Evolutionary conservation across 371 early-diverging fungal species (phyloP), one percentile per base, ranked within the genome.

Genomic region (Encephalitozoon hellem): DNA sequence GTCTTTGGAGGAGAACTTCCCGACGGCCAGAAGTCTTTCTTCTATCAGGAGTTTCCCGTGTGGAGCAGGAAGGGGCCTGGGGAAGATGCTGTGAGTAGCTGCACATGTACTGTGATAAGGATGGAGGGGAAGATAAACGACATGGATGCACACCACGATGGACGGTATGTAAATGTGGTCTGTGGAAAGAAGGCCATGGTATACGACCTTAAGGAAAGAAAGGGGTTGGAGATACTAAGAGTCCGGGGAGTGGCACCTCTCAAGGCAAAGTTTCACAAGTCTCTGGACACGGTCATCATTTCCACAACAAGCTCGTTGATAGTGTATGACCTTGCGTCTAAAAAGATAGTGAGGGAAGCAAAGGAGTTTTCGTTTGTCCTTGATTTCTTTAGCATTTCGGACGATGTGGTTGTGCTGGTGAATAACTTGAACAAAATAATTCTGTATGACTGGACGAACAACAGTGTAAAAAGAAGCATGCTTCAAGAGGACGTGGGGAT

Each of bases 301-400:
- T 54, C 55, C 18, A 70, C 71, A 53, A 23, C 71, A 30, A 70
- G 53, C 21, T 70, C 71, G n/a, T 11, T 70, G 15, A 42, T 45
- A 0, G 28, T 70, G 9, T 70, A 70, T 18, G 59, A 70, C 42
- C 21, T 70, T 42, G 25, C 12, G 11, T 39, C 34, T 11, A 51
- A 26, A 34, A 28, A 21, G 25, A n/a, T 39, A 9, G 43, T 63
- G 4, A 43, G 25, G 4, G 64, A 72, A 11, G 55, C 23, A 23
- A 59, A 55, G 38, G 39, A 45, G 18, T 55, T 72, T 38, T 55
- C 63, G 15, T 55, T 59, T 38, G 39, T 72, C 9, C 28, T 59
- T 34, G 59, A 59, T 38, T 59, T 59, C 32, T 59, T 30, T 38
- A 25, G 30, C 15, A 23, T 72, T 12, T 15, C 21, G 26, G 34